Evolutionary conservation across 1,284 basidiomycete species (phyloP).

Genomic region (Fomitopsis pinicola): DNA sequence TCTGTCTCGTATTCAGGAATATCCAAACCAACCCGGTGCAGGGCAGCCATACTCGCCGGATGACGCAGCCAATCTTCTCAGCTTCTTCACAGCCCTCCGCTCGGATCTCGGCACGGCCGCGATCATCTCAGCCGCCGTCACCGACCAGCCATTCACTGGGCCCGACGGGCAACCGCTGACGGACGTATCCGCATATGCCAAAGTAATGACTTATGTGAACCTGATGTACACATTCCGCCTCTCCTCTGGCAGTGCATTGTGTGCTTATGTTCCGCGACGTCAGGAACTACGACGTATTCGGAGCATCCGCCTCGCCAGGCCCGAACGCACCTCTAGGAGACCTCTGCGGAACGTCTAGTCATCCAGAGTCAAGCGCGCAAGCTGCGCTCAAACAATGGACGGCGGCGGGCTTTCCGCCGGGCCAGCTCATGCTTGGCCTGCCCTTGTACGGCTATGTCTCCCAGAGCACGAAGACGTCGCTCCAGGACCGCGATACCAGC

Average conservation of each 20-base stretch:
- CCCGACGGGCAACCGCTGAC: constrained; percentile 57
- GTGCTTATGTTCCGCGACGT: background rate
- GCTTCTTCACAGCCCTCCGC: constrained; percentile 59
- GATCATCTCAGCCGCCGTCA: constrained; percentile 70
- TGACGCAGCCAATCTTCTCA: constrained; percentile 67
- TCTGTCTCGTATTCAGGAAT: constrained; percentile 41
- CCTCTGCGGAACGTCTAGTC: constrained; percentile 59
- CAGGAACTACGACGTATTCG: constrained; percentile 77
- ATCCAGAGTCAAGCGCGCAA: constrained; percentile 64
- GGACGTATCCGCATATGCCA: constrained; percentile 67
- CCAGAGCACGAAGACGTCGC: constrained; percentile 37
- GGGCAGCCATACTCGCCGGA: constrained; percentile 57
- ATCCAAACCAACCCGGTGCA: constrained; percentile 62
- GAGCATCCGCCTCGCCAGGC: constrained; percentile 60
- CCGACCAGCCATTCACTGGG: constrained; percentile 67
- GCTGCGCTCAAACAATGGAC: constrained; percentile 68
- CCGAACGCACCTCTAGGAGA: constrained; percentile 75
- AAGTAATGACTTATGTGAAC: constrained; percentile 66
- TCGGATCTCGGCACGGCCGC: constrained; percentile 47
- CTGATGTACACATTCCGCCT: constrained; percentile 44
- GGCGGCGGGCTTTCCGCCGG: constrained; percentile 63
- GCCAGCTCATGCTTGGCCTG: constrained; percentile 71
- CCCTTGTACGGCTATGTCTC: constrained; percentile 65
- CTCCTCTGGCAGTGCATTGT: background rate
- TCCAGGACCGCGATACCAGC: constrained; percentile 22